phyloP scores from a whole-genome alignment of 2,329 filamentous ascomycete genomes.

The Trichoderma sp. region DNA sequence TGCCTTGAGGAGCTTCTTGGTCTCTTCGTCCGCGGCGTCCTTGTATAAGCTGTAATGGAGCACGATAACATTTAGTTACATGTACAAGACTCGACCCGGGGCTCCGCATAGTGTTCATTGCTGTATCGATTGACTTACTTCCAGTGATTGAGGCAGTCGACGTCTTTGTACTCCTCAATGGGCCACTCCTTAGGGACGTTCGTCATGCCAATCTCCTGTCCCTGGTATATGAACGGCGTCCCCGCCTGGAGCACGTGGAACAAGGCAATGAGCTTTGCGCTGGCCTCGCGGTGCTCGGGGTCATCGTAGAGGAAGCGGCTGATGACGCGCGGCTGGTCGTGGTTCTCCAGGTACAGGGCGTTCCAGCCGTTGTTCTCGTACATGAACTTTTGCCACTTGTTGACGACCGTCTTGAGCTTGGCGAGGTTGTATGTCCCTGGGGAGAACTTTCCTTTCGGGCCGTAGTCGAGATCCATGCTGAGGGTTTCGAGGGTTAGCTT shows the following conservation, averaged over 20 bases:
- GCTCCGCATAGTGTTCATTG: too few relatives aligned
- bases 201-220: constrained; percentile 68
- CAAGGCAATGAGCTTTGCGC: constrained; percentile 62
- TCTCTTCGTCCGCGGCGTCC: constrained; percentile 44
- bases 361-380: constrained; percentile 64
- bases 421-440: constrained; percentile 50
- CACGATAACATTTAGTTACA: background rate
- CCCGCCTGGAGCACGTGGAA: constrained; percentile 61
- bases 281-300: constrained; percentile 51
- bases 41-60: constrained; percentile 40
- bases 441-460: constrained; percentile 48
- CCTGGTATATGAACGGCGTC: constrained; percentile 69
- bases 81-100: background rate
- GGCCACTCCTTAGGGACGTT: constrained; percentile 64
- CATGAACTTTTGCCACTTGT: constrained; percentile 63
- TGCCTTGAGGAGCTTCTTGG: constrained; percentile 41
- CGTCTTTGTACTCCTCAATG: constrained; percentile 69
- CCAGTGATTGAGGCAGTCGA: constrained; percentile 60
- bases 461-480: constrained; percentile 55
- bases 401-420: constrained; percentile 55
- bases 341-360: constrained; percentile 66
- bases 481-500: background rate
- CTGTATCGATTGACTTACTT: constrained; percentile 38
- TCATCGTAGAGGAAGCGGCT: constrained; percentile 56
- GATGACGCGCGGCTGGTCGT: constrained; percentile 65